phyloP scores from a whole-genome alignment of 2,329 filamentous ascomycete genomes.

The Scytalidium sp. region DNA sequence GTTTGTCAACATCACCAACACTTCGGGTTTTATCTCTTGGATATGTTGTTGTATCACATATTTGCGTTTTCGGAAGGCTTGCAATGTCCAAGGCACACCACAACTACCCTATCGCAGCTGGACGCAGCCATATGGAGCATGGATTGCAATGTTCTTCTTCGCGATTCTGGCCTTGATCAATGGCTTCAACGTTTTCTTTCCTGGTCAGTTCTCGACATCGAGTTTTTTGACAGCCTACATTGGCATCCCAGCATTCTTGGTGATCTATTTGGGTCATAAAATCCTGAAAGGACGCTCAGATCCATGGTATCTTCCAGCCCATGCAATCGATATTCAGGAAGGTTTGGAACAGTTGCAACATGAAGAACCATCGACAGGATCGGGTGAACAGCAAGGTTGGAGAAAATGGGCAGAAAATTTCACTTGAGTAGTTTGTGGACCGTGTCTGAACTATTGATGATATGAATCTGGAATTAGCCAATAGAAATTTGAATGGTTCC shows the following conservation, averaged over 20 bases:
- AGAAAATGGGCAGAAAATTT: no score
- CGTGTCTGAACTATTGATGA: no score
- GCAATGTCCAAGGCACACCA: constrained; percentile 51
- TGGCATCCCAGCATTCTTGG: constrained; percentile 57
- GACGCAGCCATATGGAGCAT: constrained; percentile 57
- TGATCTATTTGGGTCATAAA: constrained; percentile 52
- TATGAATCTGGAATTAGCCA: no score
- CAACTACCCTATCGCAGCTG: constrained; percentile 59
- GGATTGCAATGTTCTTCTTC: constrained; percentile 36
- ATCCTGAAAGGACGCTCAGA: no score
- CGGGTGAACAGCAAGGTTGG: no score
- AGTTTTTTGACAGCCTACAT: constrained; percentile 60
- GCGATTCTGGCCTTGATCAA: constrained; percentile 44
- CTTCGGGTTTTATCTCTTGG: constrained; percentile 67
- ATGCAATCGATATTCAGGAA: no score
- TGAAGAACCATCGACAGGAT: no score
- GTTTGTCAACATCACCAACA: constrained; percentile 66
- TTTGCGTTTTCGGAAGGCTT: constrained; percentile 56
- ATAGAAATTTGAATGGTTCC: no score
- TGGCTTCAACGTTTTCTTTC: constrained; percentile 61
- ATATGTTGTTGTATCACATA: constrained; percentile 59
- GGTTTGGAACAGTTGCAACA: no score
- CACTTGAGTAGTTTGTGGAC: no score
- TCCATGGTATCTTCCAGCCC: no score
- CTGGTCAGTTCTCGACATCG: constrained; percentile 50